Conservation (phyloP, 345 rosid genomes). For the Raphanus sativus region DNA sequence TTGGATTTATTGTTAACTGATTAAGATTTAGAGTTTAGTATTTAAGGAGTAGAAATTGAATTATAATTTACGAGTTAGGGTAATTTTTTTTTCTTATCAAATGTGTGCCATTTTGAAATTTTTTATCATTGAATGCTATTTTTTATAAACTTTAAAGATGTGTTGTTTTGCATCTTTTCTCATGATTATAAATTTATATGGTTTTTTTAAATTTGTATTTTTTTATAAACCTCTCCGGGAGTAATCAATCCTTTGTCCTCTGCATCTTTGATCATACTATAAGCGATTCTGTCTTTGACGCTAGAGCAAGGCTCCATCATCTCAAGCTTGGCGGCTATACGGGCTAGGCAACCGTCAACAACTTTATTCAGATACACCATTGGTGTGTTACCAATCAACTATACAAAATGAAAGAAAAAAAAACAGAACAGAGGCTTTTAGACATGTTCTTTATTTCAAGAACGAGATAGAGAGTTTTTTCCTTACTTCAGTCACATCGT, state of each 20-base stretch:
- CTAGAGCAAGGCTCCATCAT: constrained; percentile 51
- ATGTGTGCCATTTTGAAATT: no score
- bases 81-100: no score
- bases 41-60: no score
- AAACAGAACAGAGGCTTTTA: neutral
- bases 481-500: constrained; percentile 37
- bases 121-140: no score
- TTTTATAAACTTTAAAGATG: no score
- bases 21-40: no score
- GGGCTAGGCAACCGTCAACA: constrained; percentile 60
- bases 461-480: neutral
- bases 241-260: constrained; percentile 63
- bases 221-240: constrained; percentile 50
- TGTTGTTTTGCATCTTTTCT: no score
- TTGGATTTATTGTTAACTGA: no score
- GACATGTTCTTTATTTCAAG: neutral
- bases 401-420: neutral
- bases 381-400: constrained; percentile 67
- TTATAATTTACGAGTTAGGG: no score
- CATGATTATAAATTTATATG: neutral
- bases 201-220: neutral
- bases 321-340: constrained; percentile 70
- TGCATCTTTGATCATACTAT: constrained; percentile 70
- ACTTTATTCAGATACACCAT: constrained; percentile 61
- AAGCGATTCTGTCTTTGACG: constrained; percentile 62